Percentiles rank a stretch among this genome's conserved stretches.
phyloP scores from a whole-genome alignment of 1,284 basidiomycete species.

The Ustilago trichophora region DNA sequence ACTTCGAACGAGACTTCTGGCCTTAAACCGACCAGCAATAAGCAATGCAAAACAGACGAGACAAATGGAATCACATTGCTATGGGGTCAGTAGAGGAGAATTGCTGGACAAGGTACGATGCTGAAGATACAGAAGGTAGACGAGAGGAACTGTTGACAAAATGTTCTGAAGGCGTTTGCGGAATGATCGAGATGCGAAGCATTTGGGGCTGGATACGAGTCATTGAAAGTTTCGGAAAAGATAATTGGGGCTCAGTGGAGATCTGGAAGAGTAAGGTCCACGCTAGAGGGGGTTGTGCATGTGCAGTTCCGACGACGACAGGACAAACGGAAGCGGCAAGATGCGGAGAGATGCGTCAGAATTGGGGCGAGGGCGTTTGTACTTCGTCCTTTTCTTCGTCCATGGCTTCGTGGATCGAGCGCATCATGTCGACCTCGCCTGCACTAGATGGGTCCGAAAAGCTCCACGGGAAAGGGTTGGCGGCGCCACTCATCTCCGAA shows the following conservation, averaged over 20 bases:
- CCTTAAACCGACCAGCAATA: too few relatives aligned
- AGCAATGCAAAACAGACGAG: too few relatives aligned
- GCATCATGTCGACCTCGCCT: conserved; percentile 33
- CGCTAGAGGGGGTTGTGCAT: too few relatives aligned
- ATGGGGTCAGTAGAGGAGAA: too few relatives aligned
- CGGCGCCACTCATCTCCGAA: conserved; percentile 35
- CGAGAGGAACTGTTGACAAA: not conserved
- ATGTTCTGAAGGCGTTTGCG: not conserved
- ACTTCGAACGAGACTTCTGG: too few relatives aligned
- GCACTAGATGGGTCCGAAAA: conserved; percentile 21
- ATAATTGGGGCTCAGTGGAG: too few relatives aligned
- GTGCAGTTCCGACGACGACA: too few relatives aligned
- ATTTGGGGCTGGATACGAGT: too few relatives aligned
- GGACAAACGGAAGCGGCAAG: not conserved
- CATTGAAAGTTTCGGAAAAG: too few relatives aligned
- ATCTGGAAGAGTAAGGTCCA: too few relatives aligned
- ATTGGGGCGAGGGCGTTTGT: conserved; percentile 11
- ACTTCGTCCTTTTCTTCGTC: conserved; percentile 18
- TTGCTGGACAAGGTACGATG: not conserved
- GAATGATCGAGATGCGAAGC: too few relatives aligned
- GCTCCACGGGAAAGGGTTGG: conserved; percentile 48
- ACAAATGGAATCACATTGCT: too few relatives aligned
- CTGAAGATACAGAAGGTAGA: conserved; percentile 2
- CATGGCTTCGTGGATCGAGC: conserved; percentile 38
- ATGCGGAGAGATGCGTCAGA: conserved; percentile 2